Evolutionary conservation across 2,329 filamentous ascomycete genomes (phyloP), one percentile per base, ranked within the genome.

Genomic region (Ampelomyces quisqualis): DNA sequence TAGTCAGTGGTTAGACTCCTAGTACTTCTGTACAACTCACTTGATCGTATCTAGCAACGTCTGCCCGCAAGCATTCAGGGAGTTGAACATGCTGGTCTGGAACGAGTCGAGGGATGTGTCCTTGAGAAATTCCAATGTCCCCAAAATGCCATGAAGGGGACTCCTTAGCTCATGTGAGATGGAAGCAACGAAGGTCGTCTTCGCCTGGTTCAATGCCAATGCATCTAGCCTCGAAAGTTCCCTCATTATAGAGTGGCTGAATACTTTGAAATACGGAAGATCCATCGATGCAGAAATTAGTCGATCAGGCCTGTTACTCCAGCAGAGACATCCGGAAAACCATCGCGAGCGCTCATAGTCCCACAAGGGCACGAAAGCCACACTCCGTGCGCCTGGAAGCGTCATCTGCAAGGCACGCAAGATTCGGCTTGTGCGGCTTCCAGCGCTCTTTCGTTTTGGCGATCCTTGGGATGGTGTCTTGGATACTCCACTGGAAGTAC

Each of bases 221-320:
- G 76, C 77, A 43, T 80, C 76, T 32, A 79, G 45, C 2, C 76
- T 70, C 0, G 75, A 72, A 1, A 83, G 66, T 38, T 84, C 79
- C 0, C 77, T 72, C 70, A 81, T 80, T 11, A 79, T 76, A 1
- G 75, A 73, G 38, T 76, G 74, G 17, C 65, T 60, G 37, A 70
- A 69, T 0, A 67, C 51, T 23, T 60, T 65, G 38, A 68, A 62
- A n/a, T 64, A 69, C 2, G 52, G 37, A 4, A 70, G 43, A 31
- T 70, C 65, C 17, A 59, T 51, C 3, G 51, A 53, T 2, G 52
- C 31, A 0, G 59, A 63, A 3, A 69, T 49, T 8, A 63, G n/a
- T 14, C 62, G 57, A 10, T 60, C 51, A 2, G 52, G 47, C 26
- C 52, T 50, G 3, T 59, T 65, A 5, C 55, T 65, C 66, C 66